Evolutionary conservation across 2,329 filamentous ascomycete species (phyloP).

Genomic region (Aureobasidium sp.): DNA sequence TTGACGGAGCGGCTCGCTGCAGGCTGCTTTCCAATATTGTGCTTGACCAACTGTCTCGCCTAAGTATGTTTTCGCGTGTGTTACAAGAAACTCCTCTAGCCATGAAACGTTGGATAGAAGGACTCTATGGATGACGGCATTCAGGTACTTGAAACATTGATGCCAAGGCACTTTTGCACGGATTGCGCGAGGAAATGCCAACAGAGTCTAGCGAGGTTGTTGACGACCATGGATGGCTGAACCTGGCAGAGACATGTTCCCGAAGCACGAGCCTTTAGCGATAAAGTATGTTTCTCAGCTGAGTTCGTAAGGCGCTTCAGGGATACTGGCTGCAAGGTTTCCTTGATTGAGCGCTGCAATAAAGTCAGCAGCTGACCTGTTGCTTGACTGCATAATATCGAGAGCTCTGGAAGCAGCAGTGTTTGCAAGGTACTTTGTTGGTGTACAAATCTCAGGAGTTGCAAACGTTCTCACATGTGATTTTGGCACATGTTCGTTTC

Average conservation of each 20-base stretch:
- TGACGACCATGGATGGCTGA: slow-evolving; percentile 1
- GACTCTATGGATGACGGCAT: neutral
- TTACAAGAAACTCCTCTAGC: neutral
- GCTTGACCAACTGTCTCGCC: neutral
- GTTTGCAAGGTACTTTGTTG: neutral
- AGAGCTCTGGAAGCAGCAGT: neutral
- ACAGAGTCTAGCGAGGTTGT: neutral
- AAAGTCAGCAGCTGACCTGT: neutral
- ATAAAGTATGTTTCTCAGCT: slow-evolving; percentile 9
- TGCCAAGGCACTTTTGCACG: neutral
- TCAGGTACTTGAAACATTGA: slow-evolving; percentile 2
- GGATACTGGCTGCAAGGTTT: neutral
- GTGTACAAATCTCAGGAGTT: neutral
- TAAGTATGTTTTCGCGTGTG: neutral
- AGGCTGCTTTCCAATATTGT: neutral
- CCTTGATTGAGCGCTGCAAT: neutral
- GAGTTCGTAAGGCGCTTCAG: neutral
- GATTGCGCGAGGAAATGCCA: neutral
- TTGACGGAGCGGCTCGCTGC: neutral
- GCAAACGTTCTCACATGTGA: slow-evolving; percentile 9
- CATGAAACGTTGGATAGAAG: neutral
- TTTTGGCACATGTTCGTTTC: slow-evolving; percentile 7
- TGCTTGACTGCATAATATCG: neutral
- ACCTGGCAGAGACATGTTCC: neutral
- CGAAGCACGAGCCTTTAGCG: slow-evolving; percentile 1